Evolutionary conservation across 2,329 filamentous ascomycete genomes (phyloP).

Genomic region (Sarocladium strictum): DNA sequence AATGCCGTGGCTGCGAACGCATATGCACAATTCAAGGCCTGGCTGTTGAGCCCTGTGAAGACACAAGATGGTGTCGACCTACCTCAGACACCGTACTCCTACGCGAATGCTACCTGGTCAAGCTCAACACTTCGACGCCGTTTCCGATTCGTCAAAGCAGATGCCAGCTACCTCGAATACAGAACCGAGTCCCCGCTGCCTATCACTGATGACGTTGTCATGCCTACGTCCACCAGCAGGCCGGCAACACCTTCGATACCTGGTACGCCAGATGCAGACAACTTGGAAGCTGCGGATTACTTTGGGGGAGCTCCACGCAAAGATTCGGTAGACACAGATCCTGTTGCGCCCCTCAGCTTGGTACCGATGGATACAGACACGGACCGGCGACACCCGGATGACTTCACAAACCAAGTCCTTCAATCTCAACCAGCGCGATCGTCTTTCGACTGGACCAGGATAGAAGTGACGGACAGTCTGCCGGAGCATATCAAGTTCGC

Average conservation of each 20-base stretch:
- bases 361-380: conserved; percentile 22
- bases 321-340: conserved; percentile 11
- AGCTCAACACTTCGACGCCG: conserved; percentile 63
- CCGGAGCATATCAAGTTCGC: conserved; percentile 69
- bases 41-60: conserved; percentile 54
- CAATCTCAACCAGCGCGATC: conserved; percentile 30
- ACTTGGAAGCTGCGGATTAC: conserved; percentile 31
- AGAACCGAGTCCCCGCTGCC: conserved; percentile 34
- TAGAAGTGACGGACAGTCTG: conserved; percentile 57
- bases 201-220: conserved; percentile 28
- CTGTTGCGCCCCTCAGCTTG: conserved; percentile 9
- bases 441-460: conserved; percentile 77
- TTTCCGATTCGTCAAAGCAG: conserved; percentile 62
- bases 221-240: conserved; percentile 25
- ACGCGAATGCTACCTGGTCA: conserved; percentile 63
- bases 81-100: conserved; percentile 49
- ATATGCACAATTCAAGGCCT: conserved; percentile 61
- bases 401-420: conserved; percentile 36
- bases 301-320: conserved; percentile 30
- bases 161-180: conserved; percentile 25
- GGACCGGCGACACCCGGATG: conserved; percentile 30
- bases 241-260: conserved; percentile 32
- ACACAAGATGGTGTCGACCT: conserved; percentile 47
- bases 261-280: conserved; percentile 25
- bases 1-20: conserved; percentile 37